phyloP scores from a whole-genome alignment of 208 protist genomes.

The Crithidia mellificae region DNA sequence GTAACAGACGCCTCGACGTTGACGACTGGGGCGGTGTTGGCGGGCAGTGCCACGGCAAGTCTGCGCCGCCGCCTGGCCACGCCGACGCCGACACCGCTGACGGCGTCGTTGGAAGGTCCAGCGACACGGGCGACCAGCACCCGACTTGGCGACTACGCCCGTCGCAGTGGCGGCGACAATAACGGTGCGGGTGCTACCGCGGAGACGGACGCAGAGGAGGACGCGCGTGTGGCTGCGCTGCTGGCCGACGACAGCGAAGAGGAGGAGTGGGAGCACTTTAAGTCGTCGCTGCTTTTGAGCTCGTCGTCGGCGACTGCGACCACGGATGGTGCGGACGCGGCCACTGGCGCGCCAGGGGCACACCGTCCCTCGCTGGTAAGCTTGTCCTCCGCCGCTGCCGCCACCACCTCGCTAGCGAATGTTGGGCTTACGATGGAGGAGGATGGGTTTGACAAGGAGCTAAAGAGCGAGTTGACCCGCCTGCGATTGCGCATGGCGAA shows the following conservation, averaged over 20 bases:
- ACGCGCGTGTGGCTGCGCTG: conserved; percentile 28
- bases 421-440: background rate
- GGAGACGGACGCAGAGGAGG: conserved; percentile 11
- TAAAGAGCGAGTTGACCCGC: conserved; percentile 35
- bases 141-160: background rate
- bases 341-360: background rate
- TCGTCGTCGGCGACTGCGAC: too few species aligned
- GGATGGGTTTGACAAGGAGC: conserved; percentile 32
- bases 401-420: background rate
- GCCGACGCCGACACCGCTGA: background rate
- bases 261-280: conserved; percentile 68
- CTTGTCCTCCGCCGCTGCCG: background rate
- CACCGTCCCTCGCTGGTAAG: conserved; percentile 7
- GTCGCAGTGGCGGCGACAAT: background rate
- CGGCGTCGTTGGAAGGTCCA: background rate
- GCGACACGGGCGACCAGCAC: conserved; percentile 1
- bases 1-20: conserved; percentile 30
- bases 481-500: conserved; percentile 40
- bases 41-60: conserved; percentile 47
- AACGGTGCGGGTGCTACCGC: background rate
- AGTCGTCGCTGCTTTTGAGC: conserved; percentile 29
- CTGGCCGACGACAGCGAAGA: conserved; percentile 42
- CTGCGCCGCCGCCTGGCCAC: conserved; percentile 39
- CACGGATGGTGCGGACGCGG: background rate
- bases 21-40: conserved; percentile 47